Base-by-base conservation (phyloP, 139 green algal species). In the Monoraphidium neglectum region DNA sequence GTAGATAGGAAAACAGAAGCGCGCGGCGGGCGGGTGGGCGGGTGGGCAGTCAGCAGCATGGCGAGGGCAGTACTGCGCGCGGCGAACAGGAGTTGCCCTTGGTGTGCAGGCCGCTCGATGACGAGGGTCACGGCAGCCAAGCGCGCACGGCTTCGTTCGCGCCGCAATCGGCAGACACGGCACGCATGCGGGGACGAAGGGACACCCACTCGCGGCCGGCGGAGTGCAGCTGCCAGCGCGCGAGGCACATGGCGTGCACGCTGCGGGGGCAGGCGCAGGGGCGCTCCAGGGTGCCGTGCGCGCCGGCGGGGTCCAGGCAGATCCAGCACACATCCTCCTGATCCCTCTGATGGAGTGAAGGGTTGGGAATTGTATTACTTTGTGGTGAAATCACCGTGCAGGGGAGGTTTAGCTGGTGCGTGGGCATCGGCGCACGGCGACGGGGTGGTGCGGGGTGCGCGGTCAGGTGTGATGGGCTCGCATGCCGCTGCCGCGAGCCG, bases 211-310 rank as follows among this genome's bases (percentile, higher is more conserved):
- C 65, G 28, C 28, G 77, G 30, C 84, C 84, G 21, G 77, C 84
- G 18, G 57, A 70, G 3, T 89, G 80, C 66, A 89, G 80, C 80
- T 89, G 84, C 80, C 81, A 89, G 13, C 84, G 73, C n/a, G 80
- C 84, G 21, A 84, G 47, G 74, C 80, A 86, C 10, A 51, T 36
- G 3, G 77, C 61, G 33, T 89, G 84, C 1, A 70, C 75, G 37
- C 36, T 63, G 2, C 80, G 65, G 13, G 81, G 80, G 71, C 81
- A 86, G 3, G 37, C 40, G 53, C 84, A 89, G 2, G 71, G 68
- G 26, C n/a, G 54, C 1, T 23, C 28, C 57, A 89, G 62, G 32
- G 79, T 67, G 6, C 68, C 70, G 6, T 38, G 16, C 1, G 46
- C 32, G 0, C 23, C 46, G n/a, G 24, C 62, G 13, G 62, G 68